Base-by-base conservation (phyloP, 345 rosid species). In the Boechera retrofracta region DNA sequence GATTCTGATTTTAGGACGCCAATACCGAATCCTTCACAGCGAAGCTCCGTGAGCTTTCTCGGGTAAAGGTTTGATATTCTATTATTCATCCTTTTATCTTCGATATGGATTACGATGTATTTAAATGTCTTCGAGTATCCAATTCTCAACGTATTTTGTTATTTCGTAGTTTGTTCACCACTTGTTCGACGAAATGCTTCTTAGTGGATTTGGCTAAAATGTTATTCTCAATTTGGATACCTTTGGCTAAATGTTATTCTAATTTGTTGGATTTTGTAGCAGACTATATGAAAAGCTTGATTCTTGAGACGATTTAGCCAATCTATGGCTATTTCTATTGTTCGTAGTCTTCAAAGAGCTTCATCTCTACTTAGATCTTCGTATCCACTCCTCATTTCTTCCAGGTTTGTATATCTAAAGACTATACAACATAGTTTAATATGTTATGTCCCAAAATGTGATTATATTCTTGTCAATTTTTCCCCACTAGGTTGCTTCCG, bases 281-380 rank as follows among this genome's bases (percentile, higher is more conserved):
- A 65, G 78, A 71, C 21, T 64, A 21, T 33, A 64, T 42, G 36
- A 29, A 6, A 48, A 35, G 39, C 13, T 60, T 5, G 44, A 7
- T 0, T 53, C 24, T 53, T 54, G 49, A 70, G 42, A 11, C 10
- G 2, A 11, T 26, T 60, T 12, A 28, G 16, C 16, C 12, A 28
- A 54, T 28, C 5, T 31, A 42, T 63, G 87, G 83, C 86, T 18
- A 82, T 69, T n/a, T 49, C 58, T 42, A 47, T 75, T 33, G 48
- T 75, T 69, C 74, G 86, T 61, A 18, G 53, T 48, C 48, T 83
- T 36, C 77, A 66, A 24, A 77, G 76, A 77, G 65, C 69, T 71
- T 80, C 75, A 55, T 84, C 80, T 12, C 76, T 77, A 66, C 69
- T 80, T 26, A 77, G 45, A 56, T 28, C 64, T 2, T 68, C 83